These are phyloP conservation scores for Aureobasidium pullulans DNA, from an alignment of 2,329 filamentous ascomycete species.

Conservation along the genomic window DNA sequence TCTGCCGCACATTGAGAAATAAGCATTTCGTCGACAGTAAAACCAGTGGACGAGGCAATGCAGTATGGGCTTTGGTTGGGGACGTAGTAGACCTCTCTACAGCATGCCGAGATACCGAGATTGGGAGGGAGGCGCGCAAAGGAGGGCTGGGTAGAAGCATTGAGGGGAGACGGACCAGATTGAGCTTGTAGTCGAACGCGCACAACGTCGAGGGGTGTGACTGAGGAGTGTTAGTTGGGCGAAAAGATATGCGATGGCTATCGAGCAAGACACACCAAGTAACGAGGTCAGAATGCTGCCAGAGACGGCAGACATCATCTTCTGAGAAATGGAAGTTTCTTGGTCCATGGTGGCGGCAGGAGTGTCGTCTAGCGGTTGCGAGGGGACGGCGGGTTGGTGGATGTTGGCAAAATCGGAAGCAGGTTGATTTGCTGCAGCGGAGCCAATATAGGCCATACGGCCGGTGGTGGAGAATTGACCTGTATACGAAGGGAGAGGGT, in stretches of 20 bases:
- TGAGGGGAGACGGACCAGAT: conserved; percentile 49
- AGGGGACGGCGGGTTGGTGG: conserved; percentile 21
- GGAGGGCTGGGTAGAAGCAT: conserved; percentile 40
- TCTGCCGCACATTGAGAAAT: conserved; percentile 74
- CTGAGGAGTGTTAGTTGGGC: conserved; percentile 38
- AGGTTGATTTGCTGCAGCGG: conserved; percentile 6
- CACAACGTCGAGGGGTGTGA: conserved; percentile 93
- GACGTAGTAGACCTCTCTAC: conserved; percentile 93
- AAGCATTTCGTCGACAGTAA: conserved; percentile 33
- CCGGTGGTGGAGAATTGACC: background rate
- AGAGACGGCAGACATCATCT: conserved; percentile 89
- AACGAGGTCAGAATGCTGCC: conserved; percentile 86
- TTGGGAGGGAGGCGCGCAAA: conserved; percentile 70
- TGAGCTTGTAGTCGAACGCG: conserved; percentile 92
- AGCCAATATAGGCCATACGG: conserved; percentile 14
- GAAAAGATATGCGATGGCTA: background rate
- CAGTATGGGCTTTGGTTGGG: conserved; percentile 78
- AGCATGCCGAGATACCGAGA: conserved; percentile 88
- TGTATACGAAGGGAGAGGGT: background rate
- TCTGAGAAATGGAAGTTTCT: conserved; percentile 75
- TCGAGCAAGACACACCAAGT: conserved; percentile 54
- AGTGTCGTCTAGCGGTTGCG: background rate
- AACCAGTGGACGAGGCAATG: conserved; percentile 49
- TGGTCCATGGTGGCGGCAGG: conserved; percentile 38
- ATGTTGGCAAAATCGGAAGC: conserved; percentile 12